Evolutionary conservation across 2,329 filamentous ascomycete species (phyloP).

Genomic region (Paraphaeosphaeria minitans): DNA sequence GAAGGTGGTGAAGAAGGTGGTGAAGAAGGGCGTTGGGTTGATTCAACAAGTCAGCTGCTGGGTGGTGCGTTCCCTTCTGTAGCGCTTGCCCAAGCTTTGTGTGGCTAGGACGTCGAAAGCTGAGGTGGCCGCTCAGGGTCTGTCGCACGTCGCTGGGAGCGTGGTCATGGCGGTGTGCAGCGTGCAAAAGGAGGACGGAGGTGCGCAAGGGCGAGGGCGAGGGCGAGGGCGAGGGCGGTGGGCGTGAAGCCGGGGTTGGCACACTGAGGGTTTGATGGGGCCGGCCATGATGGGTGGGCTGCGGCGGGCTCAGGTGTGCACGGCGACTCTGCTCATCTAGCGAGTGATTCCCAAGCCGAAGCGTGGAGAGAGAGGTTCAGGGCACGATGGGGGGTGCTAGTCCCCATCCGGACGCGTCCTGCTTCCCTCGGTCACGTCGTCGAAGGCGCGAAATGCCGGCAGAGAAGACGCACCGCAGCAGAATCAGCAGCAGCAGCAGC

Average conservation of each 20-base stretch:
- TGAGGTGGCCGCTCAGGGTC: slow-evolving; percentile 7
- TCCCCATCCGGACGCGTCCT: background rate
- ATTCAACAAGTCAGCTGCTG: slow-evolving; percentile 19
- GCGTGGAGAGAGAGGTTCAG: background rate
- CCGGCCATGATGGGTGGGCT: slow-evolving; percentile 11
- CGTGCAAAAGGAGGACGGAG: background rate
- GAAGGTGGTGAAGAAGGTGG: too few species aligned
- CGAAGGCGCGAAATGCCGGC: background rate
- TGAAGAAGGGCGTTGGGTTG: slow-evolving; percentile 12
- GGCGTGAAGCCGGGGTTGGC: slow-evolving; percentile 7
- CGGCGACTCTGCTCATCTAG: slow-evolving; percentile 3
- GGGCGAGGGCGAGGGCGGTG: background rate
- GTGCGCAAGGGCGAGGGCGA: slow-evolving; percentile 1
- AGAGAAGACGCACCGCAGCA: too few species aligned
- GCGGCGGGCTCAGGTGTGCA: slow-evolving; percentile 8
- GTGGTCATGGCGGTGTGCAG: background rate
- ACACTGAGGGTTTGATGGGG: slow-evolving; percentile 10
- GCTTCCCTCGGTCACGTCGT: background rate
- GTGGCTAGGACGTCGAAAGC: slow-evolving; percentile 8
- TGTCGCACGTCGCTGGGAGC: background rate
- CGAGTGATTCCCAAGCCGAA: background rate
- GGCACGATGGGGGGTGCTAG: background rate
- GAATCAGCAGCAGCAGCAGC: too few species aligned
- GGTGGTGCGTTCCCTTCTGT: slow-evolving; percentile 14
- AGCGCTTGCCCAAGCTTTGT: slow-evolving; percentile 15